phyloP scores from a whole-genome alignment of 2,329 filamentous ascomycete species.

The Hypoxylon sp. region DNA sequence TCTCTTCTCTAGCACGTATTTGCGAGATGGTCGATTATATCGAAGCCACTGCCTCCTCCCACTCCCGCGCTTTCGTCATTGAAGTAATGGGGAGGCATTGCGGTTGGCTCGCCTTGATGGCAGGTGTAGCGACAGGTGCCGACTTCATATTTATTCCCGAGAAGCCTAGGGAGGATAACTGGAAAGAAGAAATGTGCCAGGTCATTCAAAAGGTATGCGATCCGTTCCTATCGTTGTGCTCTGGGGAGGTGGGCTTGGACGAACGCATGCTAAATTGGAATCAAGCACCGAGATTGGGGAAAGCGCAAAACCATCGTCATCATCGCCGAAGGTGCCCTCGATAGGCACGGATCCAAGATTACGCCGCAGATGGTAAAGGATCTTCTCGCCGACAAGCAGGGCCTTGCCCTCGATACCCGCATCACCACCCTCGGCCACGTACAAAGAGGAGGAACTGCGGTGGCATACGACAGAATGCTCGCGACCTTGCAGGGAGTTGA shows the following conservation, averaged over 20 bases:
- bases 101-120: constrained; percentile 96
- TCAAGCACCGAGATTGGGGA: constrained; percentile 81
- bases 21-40: constrained; percentile 97
- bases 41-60: constrained; percentile 91
- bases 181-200: constrained; percentile 86
- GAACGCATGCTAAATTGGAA: no score
- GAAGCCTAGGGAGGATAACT: constrained; percentile 85
- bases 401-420: constrained; percentile 85
- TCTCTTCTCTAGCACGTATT: constrained; percentile 90
- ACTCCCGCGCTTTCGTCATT: constrained; percentile 95
- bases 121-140: constrained; percentile 91
- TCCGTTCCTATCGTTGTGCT: background rate
- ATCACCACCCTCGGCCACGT: constrained; percentile 96
- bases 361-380: constrained; percentile 82
- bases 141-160: constrained; percentile 98
- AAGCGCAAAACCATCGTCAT: constrained; percentile 99
- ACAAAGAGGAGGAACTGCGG: constrained; percentile 92
- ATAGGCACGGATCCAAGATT: constrained; percentile 84
- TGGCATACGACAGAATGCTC: constrained; percentile 93
- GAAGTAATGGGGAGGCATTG: constrained; percentile 99
- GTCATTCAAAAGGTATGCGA: constrained; percentile 73
- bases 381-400: constrained; percentile 78
- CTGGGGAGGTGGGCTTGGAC: background rate
- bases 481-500: constrained; percentile 93
- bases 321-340: constrained; percentile 92